These are phyloP conservation scores for Piedraia hortae DNA, from an alignment of 2,329 filamentous ascomycete genomes.

Conservation along the genomic window DNA sequence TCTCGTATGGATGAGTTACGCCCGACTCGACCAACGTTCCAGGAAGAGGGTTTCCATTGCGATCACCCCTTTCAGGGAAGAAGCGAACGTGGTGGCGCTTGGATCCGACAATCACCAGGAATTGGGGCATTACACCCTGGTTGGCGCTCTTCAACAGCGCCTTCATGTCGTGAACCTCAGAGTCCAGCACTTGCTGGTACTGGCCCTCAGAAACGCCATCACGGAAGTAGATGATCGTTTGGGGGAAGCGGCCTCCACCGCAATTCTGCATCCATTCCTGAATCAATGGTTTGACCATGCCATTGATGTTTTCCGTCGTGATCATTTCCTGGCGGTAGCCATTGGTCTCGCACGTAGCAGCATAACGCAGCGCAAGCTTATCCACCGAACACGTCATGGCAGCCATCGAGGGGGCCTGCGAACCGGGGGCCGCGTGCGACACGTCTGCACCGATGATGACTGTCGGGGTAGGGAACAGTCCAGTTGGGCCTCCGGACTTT, in stretches of 20 bases:
- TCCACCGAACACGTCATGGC: conserved; percentile 68
- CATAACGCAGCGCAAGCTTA: conserved; percentile 41
- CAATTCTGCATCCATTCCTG: conserved; percentile 32
- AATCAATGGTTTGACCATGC: conserved; percentile 35
- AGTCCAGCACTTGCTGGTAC: conserved; percentile 48
- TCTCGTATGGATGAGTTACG: conserved; percentile 73
- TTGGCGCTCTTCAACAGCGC: conserved; percentile 13
- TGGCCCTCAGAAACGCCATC: conserved; percentile 80
- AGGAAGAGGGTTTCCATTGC: conserved; percentile 56
- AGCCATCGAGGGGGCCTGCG: conserved; percentile 42
- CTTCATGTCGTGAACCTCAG: conserved; percentile 52
- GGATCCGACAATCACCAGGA: conserved; percentile 67
- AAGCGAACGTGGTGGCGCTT: conserved; percentile 90
- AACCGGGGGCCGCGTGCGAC: conserved; percentile 51
- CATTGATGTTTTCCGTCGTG: conserved; percentile 30
- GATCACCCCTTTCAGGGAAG: conserved; percentile 51
- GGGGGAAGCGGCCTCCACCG: conserved; percentile 28
- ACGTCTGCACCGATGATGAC: conserved; percentile 83
- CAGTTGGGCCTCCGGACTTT: conserved; percentile 9
- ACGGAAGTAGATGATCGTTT: conserved; percentile 72
- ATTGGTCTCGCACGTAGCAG: conserved; percentile 57
- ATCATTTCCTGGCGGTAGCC: conserved; percentile 62
- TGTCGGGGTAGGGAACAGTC: conserved; percentile 24
- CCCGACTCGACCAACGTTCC: conserved; percentile 72
- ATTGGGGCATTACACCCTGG: conserved; percentile 26